Evolutionary conservation across 768 basidiomycete species (phyloP).

Genomic region (Tulasnella sp.): DNA sequence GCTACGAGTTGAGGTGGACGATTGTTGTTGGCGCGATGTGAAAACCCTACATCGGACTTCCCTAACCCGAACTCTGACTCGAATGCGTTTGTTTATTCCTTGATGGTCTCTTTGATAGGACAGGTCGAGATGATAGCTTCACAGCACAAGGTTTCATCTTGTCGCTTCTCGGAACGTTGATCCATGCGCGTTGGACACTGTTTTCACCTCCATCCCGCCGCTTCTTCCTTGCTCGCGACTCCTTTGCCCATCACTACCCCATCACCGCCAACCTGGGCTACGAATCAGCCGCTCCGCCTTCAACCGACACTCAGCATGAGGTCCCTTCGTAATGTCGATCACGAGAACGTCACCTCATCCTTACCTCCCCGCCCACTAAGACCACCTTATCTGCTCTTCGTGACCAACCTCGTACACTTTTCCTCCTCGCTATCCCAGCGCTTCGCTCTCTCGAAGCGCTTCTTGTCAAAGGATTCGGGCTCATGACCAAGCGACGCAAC

Average conservation of each 20-base stretch:
- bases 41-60: too few species aligned
- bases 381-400: too few species aligned
- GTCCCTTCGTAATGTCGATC: neutral
- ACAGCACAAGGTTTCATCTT: constrained; percentile 75
- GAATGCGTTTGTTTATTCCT: too few species aligned
- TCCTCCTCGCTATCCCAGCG: too few species aligned
- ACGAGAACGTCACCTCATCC: neutral
- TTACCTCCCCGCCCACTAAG: too few species aligned
- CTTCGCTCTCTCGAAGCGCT: too few species aligned
- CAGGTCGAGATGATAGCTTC: too few species aligned
- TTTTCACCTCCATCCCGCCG: constrained; percentile 63
- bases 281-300: neutral
- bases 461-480: too few species aligned
- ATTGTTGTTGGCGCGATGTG: too few species aligned
- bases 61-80: neutral
- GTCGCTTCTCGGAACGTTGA: constrained; percentile 85
- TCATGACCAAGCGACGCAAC: too few species aligned
- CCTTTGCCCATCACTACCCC: neutral
- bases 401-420: too few species aligned
- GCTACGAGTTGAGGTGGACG: too few species aligned
- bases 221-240: neutral
- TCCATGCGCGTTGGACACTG: constrained; percentile 92
- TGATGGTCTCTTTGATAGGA: constrained; percentile 44
- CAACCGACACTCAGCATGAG: neutral
- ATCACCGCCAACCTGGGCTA: neutral